Evolutionary conservation across 176 grass and related monocot genomes (phyloP).

Genomic region (Aegilops tauschii): DNA sequence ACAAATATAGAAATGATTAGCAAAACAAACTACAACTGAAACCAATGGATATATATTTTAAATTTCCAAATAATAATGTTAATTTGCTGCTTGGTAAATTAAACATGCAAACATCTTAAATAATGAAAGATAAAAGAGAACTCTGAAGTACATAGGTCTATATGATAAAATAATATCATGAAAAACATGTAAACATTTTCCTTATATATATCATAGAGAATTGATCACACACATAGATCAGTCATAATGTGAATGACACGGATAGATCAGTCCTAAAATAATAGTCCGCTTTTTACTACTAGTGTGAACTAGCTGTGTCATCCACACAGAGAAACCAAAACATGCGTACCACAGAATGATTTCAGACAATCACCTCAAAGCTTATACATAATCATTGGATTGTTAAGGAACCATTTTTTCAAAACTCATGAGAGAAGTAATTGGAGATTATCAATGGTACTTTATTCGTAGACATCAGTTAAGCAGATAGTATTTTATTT

Average conservation of each 20-base stretch:
- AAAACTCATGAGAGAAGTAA: neutral
- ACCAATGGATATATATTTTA: neutral
- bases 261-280: neutral
- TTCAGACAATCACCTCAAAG: constrained; percentile 3
- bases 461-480: neutral
- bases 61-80: neutral
- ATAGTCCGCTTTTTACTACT: neutral
- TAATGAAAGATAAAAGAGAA: neutral
- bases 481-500: neutral
- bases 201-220: neutral
- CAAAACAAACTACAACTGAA: neutral
- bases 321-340: neutral
- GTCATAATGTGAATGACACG: neutral
- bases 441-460: neutral
- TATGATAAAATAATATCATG: neutral
- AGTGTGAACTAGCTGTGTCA: neutral
- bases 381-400: neutral
- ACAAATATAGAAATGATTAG: neutral
- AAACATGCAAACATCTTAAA: constrained; percentile 12
- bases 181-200: neutral
- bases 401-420: neutral
- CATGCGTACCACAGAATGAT: neutral
- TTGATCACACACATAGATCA: neutral
- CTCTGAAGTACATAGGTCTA: neutral
- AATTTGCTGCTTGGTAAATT: neutral